Percentiles rank a stretch among this genome's conserved stretches.
Evolutionary conservation across 805 yeast species (phyloP).

Genomic region (Wickerhamiella azymoides): DNA sequence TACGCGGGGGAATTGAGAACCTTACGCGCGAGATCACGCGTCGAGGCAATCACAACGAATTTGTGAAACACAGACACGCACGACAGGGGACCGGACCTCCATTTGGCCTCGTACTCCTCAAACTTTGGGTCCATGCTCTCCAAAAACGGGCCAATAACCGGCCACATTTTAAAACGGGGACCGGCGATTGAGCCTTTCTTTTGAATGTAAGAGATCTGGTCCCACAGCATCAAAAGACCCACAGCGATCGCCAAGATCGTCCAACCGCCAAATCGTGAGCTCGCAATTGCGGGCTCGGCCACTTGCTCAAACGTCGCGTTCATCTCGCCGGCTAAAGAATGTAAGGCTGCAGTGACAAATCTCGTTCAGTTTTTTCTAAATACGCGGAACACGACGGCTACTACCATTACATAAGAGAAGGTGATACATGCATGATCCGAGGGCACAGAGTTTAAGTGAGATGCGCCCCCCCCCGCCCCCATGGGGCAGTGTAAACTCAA

Average conservation of each 20-base stretch:
- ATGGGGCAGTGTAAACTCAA: background rate
- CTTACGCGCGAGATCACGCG: slow-evolving; percentile 78
- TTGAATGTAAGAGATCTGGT: slow-evolving; percentile 51
- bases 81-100: slow-evolving; percentile 88
- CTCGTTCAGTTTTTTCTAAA: background rate
- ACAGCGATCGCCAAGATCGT: background rate
- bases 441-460: no score
- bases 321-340: background rate
- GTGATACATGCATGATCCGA: background rate
- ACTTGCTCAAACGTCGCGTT: slow-evolving; percentile 5
- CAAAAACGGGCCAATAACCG: slow-evolving; percentile 89
- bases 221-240: slow-evolving; percentile 14
- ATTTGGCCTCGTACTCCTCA: slow-evolving; percentile 80
- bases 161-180: slow-evolving; percentile 78
- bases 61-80: slow-evolving; percentile 98
- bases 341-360: background rate
- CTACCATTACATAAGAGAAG: background rate
- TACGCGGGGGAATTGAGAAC: slow-evolving; percentile 70
- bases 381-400: background rate
- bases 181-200: slow-evolving; percentile 87
- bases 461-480: background rate
- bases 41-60: slow-evolving; percentile 86
- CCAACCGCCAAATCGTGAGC: background rate
- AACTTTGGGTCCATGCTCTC: slow-evolving; percentile 92
- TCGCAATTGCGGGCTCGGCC: background rate